Base-by-base conservation (phyloP, 306 rosid genomes). In the Vicia faba region DNA sequence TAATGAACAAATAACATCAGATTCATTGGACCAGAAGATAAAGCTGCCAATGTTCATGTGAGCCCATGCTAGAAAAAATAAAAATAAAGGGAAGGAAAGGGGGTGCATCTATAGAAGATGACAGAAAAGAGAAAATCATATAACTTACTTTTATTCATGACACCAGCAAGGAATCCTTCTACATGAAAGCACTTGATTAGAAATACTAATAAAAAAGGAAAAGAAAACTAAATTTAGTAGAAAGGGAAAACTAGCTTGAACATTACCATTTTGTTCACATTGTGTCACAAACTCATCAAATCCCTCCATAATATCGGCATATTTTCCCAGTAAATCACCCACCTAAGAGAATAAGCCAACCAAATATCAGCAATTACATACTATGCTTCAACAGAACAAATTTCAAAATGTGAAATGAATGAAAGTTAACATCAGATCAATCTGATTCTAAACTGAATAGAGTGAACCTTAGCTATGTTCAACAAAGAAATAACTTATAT, bases 141-240 rank as follows among this genome's bases (percentile, higher is more conserved):
- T 73, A 70, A 82, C 99, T 13, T 90, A 93, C 97, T 93, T 82
- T 84, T 95, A 82, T 86, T 90, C 95, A 88, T 88, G 83, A 95
- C 97, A 59, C 92, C 95, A 73, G 99, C 89, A 75, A 95, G 99
- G 86, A 88, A 84, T 80, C 97, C 99, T 82, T 95, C 99, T 95
- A 90, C 88, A 78, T 40, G 72, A 78, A 70, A 80, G 74, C 44
- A 64, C 53, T 71, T 76, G 56, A 75, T 90, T 79, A 95, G 95
- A 81, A 72, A 72, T 58, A 33, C 35, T 46, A 51, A 65, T 20
- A 20, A 64, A 68, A 64, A 66, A 29, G 61, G 39, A 55, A 49
- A 57, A 44, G 39, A 73, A 64, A 55, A 16, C 25, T 68, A 61
- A 49, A 56, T 39, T 68, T 78, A 18, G 66, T 64, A 65, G 38